Evolutionary conservation across 1,139 yeast genomes (phyloP).

Genomic region (Suhomyces yuchorum): DNA sequence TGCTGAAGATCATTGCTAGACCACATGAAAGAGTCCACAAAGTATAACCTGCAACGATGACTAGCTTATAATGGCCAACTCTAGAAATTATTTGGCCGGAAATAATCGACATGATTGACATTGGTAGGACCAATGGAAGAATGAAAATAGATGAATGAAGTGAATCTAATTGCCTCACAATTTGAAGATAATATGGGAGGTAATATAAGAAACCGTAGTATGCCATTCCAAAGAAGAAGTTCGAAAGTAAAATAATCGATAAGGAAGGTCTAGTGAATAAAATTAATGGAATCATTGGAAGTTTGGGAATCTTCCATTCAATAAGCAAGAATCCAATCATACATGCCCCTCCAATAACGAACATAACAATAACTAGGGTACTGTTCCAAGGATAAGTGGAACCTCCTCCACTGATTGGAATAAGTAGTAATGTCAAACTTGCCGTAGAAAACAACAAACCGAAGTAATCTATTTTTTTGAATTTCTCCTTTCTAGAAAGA

Average conservation of each 20-base stretch:
- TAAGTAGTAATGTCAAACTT: conserved; percentile 20
- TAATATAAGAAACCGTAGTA: conserved; percentile 21
- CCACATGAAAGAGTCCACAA: conserved; percentile 23
- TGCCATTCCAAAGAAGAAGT: conserved; percentile 25
- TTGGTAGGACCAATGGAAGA: conserved; percentile 22
- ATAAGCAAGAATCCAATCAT: conserved; percentile 20
- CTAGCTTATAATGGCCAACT: conserved; percentile 22
- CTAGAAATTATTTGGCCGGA: conserved; percentile 23
- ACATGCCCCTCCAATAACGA: conserved; percentile 23
- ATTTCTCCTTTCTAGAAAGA: conserved; percentile 18
- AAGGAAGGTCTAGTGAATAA: conserved; percentile 20
- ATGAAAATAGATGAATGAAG: conserved; percentile 20
- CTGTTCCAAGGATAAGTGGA: conserved; percentile 24
- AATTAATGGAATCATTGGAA: conserved; percentile 26
- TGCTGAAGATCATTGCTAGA: conserved; percentile 18
- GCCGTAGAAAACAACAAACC: conserved; percentile 25
- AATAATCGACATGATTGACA: conserved; percentile 20
- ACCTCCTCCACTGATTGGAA: conserved; percentile 27
- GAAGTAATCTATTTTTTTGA: conserved; percentile 24
- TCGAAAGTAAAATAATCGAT: conserved; percentile 17
- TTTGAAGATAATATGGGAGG: conserved; percentile 24
- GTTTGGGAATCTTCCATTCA: conserved; percentile 23
- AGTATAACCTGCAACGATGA: conserved; percentile 18
- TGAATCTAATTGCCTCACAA: conserved; percentile 20
- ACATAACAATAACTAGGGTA: conserved; percentile 23